phyloP scores from a whole-genome alignment of 805 yeast genomes.

The Saccharomycopsis sp. region DNA sequence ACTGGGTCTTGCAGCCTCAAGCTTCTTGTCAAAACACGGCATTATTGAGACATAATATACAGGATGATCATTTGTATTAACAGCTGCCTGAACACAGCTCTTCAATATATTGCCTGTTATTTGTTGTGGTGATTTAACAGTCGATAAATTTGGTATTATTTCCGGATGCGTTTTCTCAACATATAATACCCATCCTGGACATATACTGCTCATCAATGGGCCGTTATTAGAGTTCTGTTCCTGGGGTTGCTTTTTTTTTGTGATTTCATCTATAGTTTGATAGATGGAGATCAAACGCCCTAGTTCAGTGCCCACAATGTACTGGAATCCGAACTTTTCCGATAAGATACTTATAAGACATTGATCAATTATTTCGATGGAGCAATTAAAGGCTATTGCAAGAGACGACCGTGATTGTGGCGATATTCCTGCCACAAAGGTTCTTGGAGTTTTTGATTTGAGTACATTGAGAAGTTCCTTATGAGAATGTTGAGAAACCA shows the following conservation, averaged over 20 bases:
- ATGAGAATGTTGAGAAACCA: constrained; percentile 87
- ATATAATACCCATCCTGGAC: constrained; percentile 96
- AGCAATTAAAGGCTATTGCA: constrained; percentile 55
- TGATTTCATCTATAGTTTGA: constrained; percentile 39
- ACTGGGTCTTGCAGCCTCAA: constrained; percentile 79
- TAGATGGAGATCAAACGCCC: constrained; percentile 66
- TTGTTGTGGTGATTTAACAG: constrained; percentile 87
- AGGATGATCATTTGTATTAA: constrained; percentile 23
- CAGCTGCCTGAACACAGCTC: constrained; percentile 31
- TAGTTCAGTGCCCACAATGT: constrained; percentile 77
- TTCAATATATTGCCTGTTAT: constrained; percentile 80
- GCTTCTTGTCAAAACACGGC: constrained; percentile 97
- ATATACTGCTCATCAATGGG: constrained; percentile 65
- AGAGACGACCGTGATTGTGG: constrained; percentile 84
- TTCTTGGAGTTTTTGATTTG: constrained; percentile 28
- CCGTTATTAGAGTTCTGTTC: constrained; percentile 22
- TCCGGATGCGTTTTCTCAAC: constrained; percentile 95
- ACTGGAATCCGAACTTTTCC: constrained; percentile 56
- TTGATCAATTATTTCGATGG: constrained; percentile 53
- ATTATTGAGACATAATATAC: constrained; percentile 80
- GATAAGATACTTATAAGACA: constrained; percentile 52
- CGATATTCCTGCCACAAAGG: constrained; percentile 70
- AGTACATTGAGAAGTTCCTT: constrained; percentile 63
- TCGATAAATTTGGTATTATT: constrained; percentile 61
- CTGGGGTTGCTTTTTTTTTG: constrained; percentile 13